Base-by-base conservation (phyloP, 2,329 filamentous ascomycete species). In the Fusarium avenaceum region DNA sequence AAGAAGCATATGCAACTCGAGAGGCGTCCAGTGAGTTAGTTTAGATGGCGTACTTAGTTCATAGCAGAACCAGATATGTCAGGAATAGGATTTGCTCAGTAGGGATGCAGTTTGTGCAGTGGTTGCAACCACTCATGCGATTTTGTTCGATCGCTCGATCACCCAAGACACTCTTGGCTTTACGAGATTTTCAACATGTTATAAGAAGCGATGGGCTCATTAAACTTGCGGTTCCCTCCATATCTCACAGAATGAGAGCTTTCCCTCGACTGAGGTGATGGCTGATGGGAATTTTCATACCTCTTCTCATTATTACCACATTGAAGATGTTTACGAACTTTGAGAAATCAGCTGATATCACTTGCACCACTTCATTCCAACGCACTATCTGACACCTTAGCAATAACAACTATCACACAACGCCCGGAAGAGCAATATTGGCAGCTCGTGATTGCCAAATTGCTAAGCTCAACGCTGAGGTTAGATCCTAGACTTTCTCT, bases 131-230 rank as follows among this genome's bases (percentile, higher is more conserved):
- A 52, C 39, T 22, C 24, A 58, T 58, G 10, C 9, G n/a, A 33
- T 28, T 33, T 7, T 44, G 13, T 20, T 59, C 42, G 33, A 64
- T 65, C 61, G 35, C 46, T 59, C 60, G 52, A 64, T 64, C 61
- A 48, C 53, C 28, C 52, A 53, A 64, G 61, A 65, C 60, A 64
- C 35, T 52, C 22, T 59, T 38, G n/a, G 30, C 33, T 46, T 38
- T 53, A 38, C 42, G 17, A 44, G 42, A 52, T 35, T 40, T 43
- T 19, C 19, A n/a, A 45, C 24, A 40, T 51, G 13, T 32, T 48
- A 65, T 65, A 64, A 63, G 53, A 59, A 46, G 35, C 42, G 46
- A 49, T 22, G 60, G 60, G 45, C 38, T 65, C 52, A 52, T 64
- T 65, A 48, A 64, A 59, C 60, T 52, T 52, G n/a, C 65, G 24